These are phyloP conservation scores for Saccharomycopsis schoenii DNA, from an alignment of 805 yeast genomes.

Conservation along the genomic window DNA sequence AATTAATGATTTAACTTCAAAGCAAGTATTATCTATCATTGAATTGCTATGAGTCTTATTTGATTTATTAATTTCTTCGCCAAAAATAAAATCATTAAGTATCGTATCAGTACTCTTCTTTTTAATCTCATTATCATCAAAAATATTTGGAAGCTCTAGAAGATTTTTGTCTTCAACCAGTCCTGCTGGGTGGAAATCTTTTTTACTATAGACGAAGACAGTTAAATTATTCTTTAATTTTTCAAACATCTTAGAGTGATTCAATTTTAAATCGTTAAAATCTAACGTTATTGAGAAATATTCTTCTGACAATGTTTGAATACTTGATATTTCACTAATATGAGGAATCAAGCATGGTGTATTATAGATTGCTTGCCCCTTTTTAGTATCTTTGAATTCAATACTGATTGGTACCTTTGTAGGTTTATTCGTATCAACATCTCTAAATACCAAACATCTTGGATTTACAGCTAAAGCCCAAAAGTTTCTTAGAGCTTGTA, in stretches of 20 bases:
- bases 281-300: constrained; percentile 47
- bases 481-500: constrained; percentile 81
- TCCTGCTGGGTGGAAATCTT: constrained; percentile 27
- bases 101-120: background rate
- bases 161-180: background rate
- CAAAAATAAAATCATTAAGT: constrained; percentile 8
- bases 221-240: constrained; percentile 36
- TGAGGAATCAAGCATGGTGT: constrained; percentile 70
- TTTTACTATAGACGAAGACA: constrained; percentile 41
- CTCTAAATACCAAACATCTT: constrained; percentile 70
- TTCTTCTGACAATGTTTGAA: constrained; percentile 38
- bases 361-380: constrained; percentile 25
- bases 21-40: constrained; percentile 41
- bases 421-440: constrained; percentile 51
- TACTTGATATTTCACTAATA: constrained; percentile 35
- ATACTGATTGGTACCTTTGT: constrained; percentile 32
- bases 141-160: constrained; percentile 7
- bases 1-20: constrained; percentile 39
- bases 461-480: constrained; percentile 83
- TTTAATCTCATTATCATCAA: background rate
- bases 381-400: constrained; percentile 27
- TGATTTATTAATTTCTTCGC: background rate
- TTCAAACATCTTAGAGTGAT: constrained; percentile 27
- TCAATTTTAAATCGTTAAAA: constrained; percentile 31
- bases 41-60: background rate